A percentile compares a stretch with the other conserved stretches of the same genome.
phyloP scores from a whole-genome alignment of 768 basidiomycete genomes.

The Tulasnella sp. region DNA sequence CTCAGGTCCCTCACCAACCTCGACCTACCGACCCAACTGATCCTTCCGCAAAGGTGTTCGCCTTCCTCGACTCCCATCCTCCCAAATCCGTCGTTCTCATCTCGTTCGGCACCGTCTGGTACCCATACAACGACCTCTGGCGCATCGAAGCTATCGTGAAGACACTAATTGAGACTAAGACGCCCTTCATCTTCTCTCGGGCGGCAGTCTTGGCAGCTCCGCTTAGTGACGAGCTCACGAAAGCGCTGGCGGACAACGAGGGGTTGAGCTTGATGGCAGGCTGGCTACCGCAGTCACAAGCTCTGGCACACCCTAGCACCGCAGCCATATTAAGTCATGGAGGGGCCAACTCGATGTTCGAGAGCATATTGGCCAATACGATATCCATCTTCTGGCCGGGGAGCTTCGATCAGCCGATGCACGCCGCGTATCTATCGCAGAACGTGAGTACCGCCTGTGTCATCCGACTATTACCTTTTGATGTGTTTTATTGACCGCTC shows the following conservation, averaged over 20 bases:
- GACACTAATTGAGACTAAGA: background rate
- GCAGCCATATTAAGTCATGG: background rate
- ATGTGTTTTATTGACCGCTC: background rate
- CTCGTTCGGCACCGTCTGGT: slow-evolving; percentile 6
- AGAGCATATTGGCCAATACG: background rate
- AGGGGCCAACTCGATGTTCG: background rate
- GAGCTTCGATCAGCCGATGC: background rate
- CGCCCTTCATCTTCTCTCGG: slow-evolving; percentile 7
- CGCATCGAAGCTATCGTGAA: background rate
- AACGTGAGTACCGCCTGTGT: too few species aligned
- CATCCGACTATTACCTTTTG: background rate
- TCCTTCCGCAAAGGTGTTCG: background rate
- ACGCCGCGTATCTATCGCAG: slow-evolving; percentile 3
- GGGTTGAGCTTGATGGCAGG: background rate
- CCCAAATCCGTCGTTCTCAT: background rate
- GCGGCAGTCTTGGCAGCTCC: background rate
- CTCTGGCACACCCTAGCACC: background rate
- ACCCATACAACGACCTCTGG: background rate
- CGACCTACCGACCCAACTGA: background rate
- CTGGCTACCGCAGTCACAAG: background rate
- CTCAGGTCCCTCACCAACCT: background rate
- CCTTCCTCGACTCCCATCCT: slow-evolving; percentile 8
- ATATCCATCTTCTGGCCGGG: slow-evolving; percentile 3
- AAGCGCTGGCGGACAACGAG: background rate
- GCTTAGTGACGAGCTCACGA: background rate